phyloP scores from a whole-genome alignment of 2,329 filamentous ascomycete species.

The Colletotrichum salicis region DNA sequence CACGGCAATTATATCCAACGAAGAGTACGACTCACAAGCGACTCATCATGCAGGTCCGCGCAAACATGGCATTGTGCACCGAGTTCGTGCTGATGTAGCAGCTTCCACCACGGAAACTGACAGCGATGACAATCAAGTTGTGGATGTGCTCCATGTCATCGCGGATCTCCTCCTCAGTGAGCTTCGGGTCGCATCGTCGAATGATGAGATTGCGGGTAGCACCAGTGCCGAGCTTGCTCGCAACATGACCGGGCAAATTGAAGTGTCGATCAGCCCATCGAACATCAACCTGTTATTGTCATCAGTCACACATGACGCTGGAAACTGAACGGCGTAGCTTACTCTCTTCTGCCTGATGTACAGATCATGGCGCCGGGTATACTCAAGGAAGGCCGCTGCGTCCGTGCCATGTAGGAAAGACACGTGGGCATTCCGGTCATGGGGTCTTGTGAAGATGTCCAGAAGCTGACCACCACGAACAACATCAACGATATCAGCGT shows the following conservation, averaged over 20 bases:
- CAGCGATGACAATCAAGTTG: conserved; percentile 76
- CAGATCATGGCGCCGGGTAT: conserved; percentile 72
- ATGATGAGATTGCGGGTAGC: conserved; percentile 81
- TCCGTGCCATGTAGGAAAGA: conserved; percentile 75
- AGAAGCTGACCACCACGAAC: conserved; percentile 78
- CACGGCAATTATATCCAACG: neutral
- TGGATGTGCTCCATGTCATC: conserved; percentile 85
- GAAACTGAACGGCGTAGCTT: conserved; percentile 27
- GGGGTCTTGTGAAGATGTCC: conserved; percentile 71
- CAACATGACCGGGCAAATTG: conserved; percentile 69
- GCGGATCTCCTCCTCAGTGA: conserved; percentile 73
- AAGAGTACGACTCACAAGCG: conserved; percentile 53
- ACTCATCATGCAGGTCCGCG: conserved; percentile 81
- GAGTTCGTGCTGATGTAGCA: conserved; percentile 81
- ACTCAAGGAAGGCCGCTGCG: conserved; percentile 72
- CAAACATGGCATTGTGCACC: conserved; percentile 78
- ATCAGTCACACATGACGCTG: neutral
- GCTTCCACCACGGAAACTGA: conserved; percentile 68
- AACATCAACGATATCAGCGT: conserved; percentile 71
- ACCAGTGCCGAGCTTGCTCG: conserved; percentile 71
- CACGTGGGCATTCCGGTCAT: conserved; percentile 71
- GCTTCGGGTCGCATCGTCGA: conserved; percentile 63
- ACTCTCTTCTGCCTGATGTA: conserved; percentile 77
- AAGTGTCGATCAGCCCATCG: conserved; percentile 79
- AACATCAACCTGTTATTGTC: conserved; percentile 67